Evolutionary conservation across 2,329 filamentous ascomycete species (phyloP).

Genomic region (Tolypocladium album): DNA sequence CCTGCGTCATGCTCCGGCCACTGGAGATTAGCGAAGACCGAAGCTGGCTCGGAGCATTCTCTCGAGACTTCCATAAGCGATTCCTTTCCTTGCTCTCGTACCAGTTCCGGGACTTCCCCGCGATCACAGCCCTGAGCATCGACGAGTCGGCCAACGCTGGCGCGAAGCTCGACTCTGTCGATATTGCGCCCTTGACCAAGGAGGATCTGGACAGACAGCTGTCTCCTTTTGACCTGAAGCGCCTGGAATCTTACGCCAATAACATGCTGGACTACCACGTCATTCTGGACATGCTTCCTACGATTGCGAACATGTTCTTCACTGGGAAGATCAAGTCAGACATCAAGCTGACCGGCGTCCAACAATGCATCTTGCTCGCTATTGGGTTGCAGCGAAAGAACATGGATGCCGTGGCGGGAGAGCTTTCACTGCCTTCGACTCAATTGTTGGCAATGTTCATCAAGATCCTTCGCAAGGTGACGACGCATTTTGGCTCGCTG

Average conservation of each 20-base stretch:
- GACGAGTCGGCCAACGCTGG: slow-evolving; percentile 74
- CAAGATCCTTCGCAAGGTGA: slow-evolving; percentile 86
- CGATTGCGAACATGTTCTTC: slow-evolving; percentile 77
- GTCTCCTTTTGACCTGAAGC: slow-evolving; percentile 89
- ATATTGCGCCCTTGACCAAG: slow-evolving; percentile 53
- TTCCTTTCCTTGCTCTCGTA: slow-evolving; percentile 86
- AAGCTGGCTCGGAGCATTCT: slow-evolving; percentile 82
- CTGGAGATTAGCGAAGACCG: slow-evolving; percentile 57
- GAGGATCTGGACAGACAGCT: slow-evolving; percentile 65
- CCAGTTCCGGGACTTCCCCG: slow-evolving; percentile 76
- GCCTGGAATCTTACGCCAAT: slow-evolving; percentile 88
- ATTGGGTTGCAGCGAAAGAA: slow-evolving; percentile 87
- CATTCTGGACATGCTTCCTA: slow-evolving; percentile 83
- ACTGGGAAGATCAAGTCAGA: slow-evolving; percentile 57
- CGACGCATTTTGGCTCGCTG: slow-evolving; percentile 63
- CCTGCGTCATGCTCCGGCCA: slow-evolving; percentile 90
- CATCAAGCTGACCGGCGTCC: slow-evolving; percentile 68
- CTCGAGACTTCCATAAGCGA: slow-evolving; percentile 88
- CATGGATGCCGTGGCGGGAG: slow-evolving; percentile 68
- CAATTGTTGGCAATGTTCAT: slow-evolving; percentile 95
- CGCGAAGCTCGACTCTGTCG: slow-evolving; percentile 48
- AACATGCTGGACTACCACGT: slow-evolving; percentile 98
- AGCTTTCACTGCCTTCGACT: slow-evolving; percentile 60
- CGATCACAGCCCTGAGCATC: slow-evolving; percentile 71
- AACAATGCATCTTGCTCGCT: slow-evolving; percentile 79